Percentiles rank a stretch among this genome's conserved stretches.
These are phyloP conservation scores for Chlorella sp. DNA, from an alignment of 139 green algal genomes.

Conservation along the genomic window DNA sequence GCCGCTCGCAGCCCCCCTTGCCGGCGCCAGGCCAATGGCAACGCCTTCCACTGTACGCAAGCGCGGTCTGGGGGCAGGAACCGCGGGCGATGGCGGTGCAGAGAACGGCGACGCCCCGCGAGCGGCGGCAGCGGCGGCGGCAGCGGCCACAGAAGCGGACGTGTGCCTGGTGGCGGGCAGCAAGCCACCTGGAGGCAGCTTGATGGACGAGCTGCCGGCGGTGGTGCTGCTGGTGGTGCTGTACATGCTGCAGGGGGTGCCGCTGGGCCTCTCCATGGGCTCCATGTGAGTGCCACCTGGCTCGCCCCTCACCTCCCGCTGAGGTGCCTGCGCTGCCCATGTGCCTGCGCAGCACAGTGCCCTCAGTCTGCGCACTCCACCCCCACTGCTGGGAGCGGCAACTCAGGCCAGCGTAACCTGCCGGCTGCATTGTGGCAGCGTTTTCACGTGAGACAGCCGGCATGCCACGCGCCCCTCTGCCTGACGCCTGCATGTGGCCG, in stretches of 20 bases:
- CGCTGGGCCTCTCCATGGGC: slow-evolving; percentile 87
- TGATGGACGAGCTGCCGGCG: slow-evolving; percentile 11
- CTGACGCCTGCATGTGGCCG: not conserved
- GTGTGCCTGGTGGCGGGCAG: not conserved
- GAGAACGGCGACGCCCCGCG: not conserved
- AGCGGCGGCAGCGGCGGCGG: not conserved
- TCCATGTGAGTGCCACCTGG: slow-evolving; percentile 69
- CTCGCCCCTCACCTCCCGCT: too few species aligned
- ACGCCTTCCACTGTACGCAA: not conserved
- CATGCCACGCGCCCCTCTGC: too few species aligned
- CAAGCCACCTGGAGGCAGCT: not conserved
- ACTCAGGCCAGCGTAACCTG: too few species aligned
- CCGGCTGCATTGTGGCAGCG: too few species aligned
- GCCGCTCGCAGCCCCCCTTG: not conserved
- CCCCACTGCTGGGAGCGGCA: not conserved
- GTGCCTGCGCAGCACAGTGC: too few species aligned
- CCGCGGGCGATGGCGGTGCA: not conserved
- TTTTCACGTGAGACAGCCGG: too few species aligned
- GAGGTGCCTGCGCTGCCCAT: too few species aligned
- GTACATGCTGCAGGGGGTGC: slow-evolving; percentile 91
- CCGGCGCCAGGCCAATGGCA: not conserved
- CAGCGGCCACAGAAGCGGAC: not conserved
- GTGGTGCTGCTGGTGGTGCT: slow-evolving; percentile 85
- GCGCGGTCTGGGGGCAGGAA: not conserved
- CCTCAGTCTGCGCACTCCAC: not conserved